Conservation (phyloP, 176 grass and related monocot species). For the Oryza coarctata region DNA sequence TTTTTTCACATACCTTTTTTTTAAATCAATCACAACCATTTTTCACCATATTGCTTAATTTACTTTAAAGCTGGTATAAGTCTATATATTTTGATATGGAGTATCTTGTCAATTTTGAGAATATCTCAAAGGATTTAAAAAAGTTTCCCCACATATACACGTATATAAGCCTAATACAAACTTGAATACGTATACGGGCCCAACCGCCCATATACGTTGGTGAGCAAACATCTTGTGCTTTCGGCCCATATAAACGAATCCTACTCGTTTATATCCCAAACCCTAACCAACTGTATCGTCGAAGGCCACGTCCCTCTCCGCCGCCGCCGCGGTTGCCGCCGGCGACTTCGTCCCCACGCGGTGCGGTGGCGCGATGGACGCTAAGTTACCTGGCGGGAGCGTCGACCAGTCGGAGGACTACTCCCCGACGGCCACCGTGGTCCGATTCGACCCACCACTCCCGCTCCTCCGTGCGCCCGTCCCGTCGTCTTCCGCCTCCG, state of each 20-base stretch:
- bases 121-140: too few relatives aligned
- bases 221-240: neutral
- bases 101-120: too few relatives aligned
- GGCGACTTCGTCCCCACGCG: neutral
- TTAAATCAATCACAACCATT: too few relatives aligned
- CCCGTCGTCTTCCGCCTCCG: neutral
- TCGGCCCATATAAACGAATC: neutral
- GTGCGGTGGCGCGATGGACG: neutral
- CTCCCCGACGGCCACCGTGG: slow-evolving; percentile 14
- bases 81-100: too few relatives aligned
- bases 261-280: neutral
- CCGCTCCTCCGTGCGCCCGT: slow-evolving; percentile 44
- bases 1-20: too few relatives aligned
- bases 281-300: neutral
- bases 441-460: slow-evolving; percentile 42
- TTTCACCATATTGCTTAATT: too few relatives aligned
- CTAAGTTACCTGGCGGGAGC: neutral
- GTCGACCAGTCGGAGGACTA: slow-evolving; percentile 24
- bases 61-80: too few relatives aligned
- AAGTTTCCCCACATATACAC: too few relatives aligned
- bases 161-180: neutral
- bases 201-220: neutral
- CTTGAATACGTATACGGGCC: neutral
- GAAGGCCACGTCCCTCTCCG: neutral
- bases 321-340: neutral